These are phyloP conservation scores for Dryadomyces quercivorus DNA, from an alignment of 2,329 filamentous ascomycete species.

Conservation along the genomic window DNA sequence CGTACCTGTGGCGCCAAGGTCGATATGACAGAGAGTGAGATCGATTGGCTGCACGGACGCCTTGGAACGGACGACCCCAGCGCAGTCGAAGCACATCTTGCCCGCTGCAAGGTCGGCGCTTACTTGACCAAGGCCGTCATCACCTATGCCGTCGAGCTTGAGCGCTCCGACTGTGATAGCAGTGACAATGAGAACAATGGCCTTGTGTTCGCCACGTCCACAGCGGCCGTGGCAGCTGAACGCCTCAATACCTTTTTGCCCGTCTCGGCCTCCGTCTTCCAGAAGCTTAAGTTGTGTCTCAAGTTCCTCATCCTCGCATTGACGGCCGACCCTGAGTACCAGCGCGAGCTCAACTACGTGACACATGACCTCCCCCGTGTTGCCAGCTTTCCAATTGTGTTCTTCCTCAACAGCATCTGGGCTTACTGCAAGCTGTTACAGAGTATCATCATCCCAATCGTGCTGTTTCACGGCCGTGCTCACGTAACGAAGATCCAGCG, in stretches of 20 bases:
- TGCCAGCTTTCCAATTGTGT: slow-evolving; percentile 20
- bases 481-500: slow-evolving; percentile 25
- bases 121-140: slow-evolving; percentile 1
- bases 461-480: slow-evolving; percentile 23
- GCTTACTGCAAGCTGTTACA: slow-evolving; percentile 9
- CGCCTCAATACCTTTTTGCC: background rate
- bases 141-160: background rate
- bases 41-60: slow-evolving; percentile 1
- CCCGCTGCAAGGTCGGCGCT: slow-evolving; percentile 7
- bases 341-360: slow-evolving; percentile 27
- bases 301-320: slow-evolving; percentile 29
- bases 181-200: background rate
- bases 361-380: slow-evolving; percentile 1
- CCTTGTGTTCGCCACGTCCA: background rate
- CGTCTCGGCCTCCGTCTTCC: background rate
- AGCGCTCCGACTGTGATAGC: background rate
- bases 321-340: slow-evolving; percentile 31
- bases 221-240: background rate
- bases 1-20: background rate
- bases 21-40: background rate
- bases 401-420: slow-evolving; percentile 17
- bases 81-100: slow-evolving; percentile 4
- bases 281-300: slow-evolving; percentile 2
- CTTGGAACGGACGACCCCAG: background rate
- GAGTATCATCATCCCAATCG: slow-evolving; percentile 6